phyloP scores from a whole-genome alignment of 345 rosid genomes.

The Eucalyptus cloeziana region DNA sequence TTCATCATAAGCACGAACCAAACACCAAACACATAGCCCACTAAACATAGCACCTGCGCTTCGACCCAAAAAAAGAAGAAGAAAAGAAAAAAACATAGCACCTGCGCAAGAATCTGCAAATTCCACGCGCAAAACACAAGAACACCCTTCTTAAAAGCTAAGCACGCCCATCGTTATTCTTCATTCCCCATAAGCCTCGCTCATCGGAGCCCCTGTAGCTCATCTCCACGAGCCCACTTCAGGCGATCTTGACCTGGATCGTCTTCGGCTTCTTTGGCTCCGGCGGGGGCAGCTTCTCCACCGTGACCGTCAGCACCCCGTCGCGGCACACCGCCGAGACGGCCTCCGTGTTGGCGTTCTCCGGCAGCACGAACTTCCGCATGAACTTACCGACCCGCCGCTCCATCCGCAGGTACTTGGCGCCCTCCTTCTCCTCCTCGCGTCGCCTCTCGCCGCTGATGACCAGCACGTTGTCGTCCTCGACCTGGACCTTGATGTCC shows the following conservation, averaged over 20 bases:
- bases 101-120: background rate
- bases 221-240: background rate
- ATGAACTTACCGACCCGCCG: conserved; percentile 65
- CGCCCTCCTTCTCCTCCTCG: conserved; percentile 35
- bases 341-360: conserved; percentile 50
- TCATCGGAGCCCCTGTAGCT: fast-evolving
- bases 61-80: no score
- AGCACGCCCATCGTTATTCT: background rate
- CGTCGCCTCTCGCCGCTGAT: conserved; percentile 57
- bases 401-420: conserved; percentile 73
- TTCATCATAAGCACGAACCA: no score
- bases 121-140: background rate
- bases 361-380: conserved; percentile 67
- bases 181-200: background rate
- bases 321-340: conserved; percentile 60
- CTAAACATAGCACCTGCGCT: no score
- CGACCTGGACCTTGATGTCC: conserved; percentile 68
- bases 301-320: conserved; percentile 65
- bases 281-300: conserved; percentile 78
- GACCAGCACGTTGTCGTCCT: conserved; percentile 59
- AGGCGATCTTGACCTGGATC: conserved; percentile 64
- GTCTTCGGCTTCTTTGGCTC: conserved; percentile 70
- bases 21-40: no score
- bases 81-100: background rate
- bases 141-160: background rate